These are phyloP conservation scores for Solanum appendiculatum DNA, from an alignment of 257 asterid species.

Conservation along the genomic window DNA sequence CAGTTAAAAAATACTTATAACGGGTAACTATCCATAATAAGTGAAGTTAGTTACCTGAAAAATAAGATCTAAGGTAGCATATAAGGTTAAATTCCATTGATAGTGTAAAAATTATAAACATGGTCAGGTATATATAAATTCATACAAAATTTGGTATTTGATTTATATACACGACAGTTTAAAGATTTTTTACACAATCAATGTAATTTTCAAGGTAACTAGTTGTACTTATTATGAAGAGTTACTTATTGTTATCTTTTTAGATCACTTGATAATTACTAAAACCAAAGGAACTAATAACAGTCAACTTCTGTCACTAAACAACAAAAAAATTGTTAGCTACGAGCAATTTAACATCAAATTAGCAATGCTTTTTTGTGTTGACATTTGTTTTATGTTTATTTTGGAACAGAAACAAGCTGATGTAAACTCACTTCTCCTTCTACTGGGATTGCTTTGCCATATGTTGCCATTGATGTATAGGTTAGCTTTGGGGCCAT, in stretches of 20 bases:
- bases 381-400: neutral
- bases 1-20: neutral
- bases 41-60: neutral
- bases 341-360: no score
- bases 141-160: neutral
- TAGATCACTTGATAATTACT: neutral
- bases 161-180: neutral
- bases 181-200: neutral
- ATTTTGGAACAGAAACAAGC: slow-evolving; percentile 28
- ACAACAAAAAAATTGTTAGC: no score
- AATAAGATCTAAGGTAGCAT: neutral
- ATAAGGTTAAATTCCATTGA: neutral
- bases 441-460: slow-evolving; percentile 35
- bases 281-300: neutral
- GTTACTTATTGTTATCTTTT: neutral
- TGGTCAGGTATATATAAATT: neutral
- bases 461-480: slow-evolving; percentile 32
- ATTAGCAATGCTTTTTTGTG: neutral
- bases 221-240: neutral
- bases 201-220: neutral
- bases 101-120: neutral
- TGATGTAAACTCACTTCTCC: slow-evolving; percentile 22
- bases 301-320: neutral
- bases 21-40: neutral
- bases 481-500: slow-evolving; percentile 5